Conservation (phyloP, 495 filamentous ascomycete species). For the Lentithecium fluviatile region DNA sequence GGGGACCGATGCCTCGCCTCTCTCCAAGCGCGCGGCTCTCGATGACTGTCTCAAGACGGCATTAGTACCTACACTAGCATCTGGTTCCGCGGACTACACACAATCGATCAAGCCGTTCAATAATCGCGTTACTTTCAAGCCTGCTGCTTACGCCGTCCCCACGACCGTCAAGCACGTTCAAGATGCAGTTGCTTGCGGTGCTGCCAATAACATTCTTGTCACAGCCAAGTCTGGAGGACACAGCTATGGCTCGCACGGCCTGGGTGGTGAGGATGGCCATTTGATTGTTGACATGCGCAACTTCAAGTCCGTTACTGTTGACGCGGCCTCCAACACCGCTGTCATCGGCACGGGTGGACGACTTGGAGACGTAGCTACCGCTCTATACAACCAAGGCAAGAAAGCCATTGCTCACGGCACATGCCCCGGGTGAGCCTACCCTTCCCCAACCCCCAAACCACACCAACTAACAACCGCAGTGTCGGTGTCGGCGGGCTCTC, state of each 20-base stretch:
- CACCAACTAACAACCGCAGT: constrained; percentile 3
- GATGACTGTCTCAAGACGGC: constrained; percentile 17
- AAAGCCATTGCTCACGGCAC: constrained; percentile 67
- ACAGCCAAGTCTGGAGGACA: constrained; percentile 72
- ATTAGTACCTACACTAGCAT: constrained; percentile 5
- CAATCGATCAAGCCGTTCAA: constrained; percentile 55
- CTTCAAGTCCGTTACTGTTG: constrained; percentile 50
- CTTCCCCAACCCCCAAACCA: constrained; percentile 34
- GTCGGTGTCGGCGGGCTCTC: constrained; percentile 72
- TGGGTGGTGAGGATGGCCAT: constrained; percentile 55
- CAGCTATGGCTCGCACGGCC: constrained; percentile 61
- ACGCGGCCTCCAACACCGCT: constrained; percentile 56
- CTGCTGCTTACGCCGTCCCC: constrained; percentile 63
- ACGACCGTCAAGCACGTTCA: constrained; percentile 57
- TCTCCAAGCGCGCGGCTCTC: constrained; percentile 18
- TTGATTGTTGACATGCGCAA: constrained; percentile 59
- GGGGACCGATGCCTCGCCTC: constrained; percentile 1
- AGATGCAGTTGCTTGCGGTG: constrained; percentile 59
- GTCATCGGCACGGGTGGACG: constrained; percentile 63
- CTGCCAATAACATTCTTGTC: constrained; percentile 55
- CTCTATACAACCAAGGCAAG: constrained; percentile 59
- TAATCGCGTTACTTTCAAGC: constrained; percentile 58
- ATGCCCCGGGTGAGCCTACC: constrained; percentile 47
- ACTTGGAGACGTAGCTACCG: constrained; percentile 58
- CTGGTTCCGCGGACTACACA: constrained; percentile 14